Evolutionary conservation across 768 basidiomycete species (phyloP).

Genomic region (Pleurotus pulmonarius): DNA sequence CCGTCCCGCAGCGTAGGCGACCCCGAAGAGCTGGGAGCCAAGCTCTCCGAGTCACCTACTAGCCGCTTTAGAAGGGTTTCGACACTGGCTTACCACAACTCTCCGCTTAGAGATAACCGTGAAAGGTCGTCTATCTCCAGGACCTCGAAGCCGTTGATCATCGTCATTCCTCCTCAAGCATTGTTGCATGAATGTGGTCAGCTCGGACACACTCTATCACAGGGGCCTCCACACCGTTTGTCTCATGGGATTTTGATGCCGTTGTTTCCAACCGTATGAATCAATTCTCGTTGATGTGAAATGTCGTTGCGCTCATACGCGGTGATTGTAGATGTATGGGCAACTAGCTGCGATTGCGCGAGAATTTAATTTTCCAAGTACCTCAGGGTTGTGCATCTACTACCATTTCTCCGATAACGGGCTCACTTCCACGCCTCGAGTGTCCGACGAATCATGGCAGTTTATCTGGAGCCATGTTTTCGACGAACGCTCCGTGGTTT

Average conservation of each 20-base stretch:
- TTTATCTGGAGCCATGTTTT: slow-evolving; percentile 64
- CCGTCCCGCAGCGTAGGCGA: background rate
- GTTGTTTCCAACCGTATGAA: slow-evolving; percentile 62
- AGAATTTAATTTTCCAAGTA: slow-evolving; percentile 81
- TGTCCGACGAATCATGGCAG: slow-evolving; percentile 78
- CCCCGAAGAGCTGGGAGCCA: slow-evolving; percentile 11
- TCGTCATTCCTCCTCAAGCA: slow-evolving; percentile 62
- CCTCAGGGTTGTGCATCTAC: slow-evolving; percentile 75
- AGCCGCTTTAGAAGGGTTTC: slow-evolving; percentile 41
- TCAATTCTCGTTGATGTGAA: background rate
- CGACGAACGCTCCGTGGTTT: slow-evolving; percentile 28
- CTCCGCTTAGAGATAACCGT: slow-evolving; percentile 39
- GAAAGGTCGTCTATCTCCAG: slow-evolving; percentile 33
- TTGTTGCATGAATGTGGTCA: slow-evolving; percentile 57
- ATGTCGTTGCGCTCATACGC: slow-evolving; percentile 3
- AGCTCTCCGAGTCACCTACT: slow-evolving; percentile 25
- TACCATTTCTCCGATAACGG: slow-evolving; percentile 60
- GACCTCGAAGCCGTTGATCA: slow-evolving; percentile 51
- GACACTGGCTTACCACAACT: slow-evolving; percentile 52
- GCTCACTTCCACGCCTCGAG: slow-evolving; percentile 56
- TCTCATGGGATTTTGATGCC: slow-evolving; percentile 73
- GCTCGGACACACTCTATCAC: slow-evolving; percentile 53
- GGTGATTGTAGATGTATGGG: slow-evolving; percentile 54
- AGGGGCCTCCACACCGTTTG: slow-evolving; percentile 56
- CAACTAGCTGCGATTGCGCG: slow-evolving; percentile 77